Conservation (phyloP, 78 protist species). For the Dictyostelium citrinum region DNA sequence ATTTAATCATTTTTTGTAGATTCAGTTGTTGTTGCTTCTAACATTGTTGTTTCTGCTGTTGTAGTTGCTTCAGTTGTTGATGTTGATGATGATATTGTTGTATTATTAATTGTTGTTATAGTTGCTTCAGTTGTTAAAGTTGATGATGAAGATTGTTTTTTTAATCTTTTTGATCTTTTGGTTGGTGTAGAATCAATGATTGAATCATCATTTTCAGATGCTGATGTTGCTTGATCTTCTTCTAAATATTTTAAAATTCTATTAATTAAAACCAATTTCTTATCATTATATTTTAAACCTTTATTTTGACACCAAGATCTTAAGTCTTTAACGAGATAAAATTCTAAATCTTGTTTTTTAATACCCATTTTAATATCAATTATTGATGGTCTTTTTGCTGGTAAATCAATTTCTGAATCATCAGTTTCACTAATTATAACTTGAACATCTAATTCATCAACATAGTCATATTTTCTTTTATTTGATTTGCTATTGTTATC, state of each 20-base stretch:
- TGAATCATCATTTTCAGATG: neutral
- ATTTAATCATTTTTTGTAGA: neutral
- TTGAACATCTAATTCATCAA: neutral
- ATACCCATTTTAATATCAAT: slow-evolving; percentile 9
- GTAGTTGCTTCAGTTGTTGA: too few relatives aligned
- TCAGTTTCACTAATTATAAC: neutral
- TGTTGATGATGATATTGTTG: too few relatives aligned
- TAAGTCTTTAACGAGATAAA: neutral
- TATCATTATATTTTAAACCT: slow-evolving; percentile 9
- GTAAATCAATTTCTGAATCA: slow-evolving; percentile 12
- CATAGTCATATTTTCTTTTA: neutral
- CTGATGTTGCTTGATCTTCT: neutral
- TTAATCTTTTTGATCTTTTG: neutral
- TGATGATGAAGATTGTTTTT: neutral
- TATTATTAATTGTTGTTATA: neutral
- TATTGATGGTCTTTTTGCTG: slow-evolving; percentile 11
- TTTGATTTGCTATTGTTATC: neutral
- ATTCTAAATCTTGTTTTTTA: neutral
- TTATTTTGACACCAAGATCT: neutral
- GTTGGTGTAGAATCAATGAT: neutral
- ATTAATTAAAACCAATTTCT: neutral
- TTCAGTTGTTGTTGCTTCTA: neutral
- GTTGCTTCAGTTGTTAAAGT: neutral
- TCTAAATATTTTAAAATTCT: neutral
- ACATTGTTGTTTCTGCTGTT: too few relatives aligned